Base-by-base conservation (phyloP, 306 rosid species). In the Morella rubra region DNA sequence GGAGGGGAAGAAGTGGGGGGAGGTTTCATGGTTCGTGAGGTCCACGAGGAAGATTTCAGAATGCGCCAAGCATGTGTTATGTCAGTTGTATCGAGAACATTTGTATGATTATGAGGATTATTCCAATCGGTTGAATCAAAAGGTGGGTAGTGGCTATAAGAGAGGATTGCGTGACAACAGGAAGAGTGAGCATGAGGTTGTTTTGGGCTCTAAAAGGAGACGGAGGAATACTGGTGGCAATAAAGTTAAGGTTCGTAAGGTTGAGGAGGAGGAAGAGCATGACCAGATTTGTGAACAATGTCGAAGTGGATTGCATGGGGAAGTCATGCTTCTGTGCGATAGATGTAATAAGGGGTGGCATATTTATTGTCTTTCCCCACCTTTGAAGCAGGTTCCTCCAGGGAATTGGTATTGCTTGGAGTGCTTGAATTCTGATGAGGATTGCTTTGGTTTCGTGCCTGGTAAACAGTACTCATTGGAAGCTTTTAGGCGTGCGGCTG, bases 331-430 rank as follows among this genome's bases (percentile, higher is more conserved):
- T 83, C 81, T 95, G 73, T 95, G 98, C 44, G 98, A 95, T 81
- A 90, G 97, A 86, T 95, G 98, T 56, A 85, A 95, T 73, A 95
- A 88, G 85, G 98, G 98, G 53, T 95, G 98, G 97, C 98, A 95
- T 77, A 92, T 85, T 41, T 89, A 89, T 80, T 95, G 98, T 86
- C 96, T 95, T 76, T 95, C 92, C 61, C 98, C 98, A 0, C 98
- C 98, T 24, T 73, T 95, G 86, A 84, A 88, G 79, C 95, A 92
- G 81, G 84, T 95, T 44, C 98, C 98, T 1, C 79, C 18, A 0
- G 98, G 98, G 52, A 95, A 95, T 73, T 95, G 98, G 98, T 95
- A 95, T 72, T 95, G 98, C 85, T 88, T 89, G 66, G 92, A 89
- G 69, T 95, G 98, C 85, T 84, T 95, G 83, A 95, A 88, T 84